phyloP scores from a whole-genome alignment of 495 filamentous ascomycete genomes.

The Tuber umbilicatum region DNA sequence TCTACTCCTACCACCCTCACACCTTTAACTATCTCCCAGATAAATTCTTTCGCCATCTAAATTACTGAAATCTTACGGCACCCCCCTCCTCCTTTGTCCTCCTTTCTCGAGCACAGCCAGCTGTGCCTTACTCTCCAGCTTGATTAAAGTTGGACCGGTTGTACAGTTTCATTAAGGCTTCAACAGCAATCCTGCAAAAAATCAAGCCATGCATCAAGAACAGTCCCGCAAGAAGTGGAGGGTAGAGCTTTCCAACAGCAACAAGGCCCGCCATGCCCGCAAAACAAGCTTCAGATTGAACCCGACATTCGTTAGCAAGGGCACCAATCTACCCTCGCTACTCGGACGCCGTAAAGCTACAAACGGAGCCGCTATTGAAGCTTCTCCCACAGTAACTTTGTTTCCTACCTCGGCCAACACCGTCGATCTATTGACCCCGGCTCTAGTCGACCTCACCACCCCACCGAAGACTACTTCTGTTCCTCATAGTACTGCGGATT shows the following conservation, averaged over 20 bases:
- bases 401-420: constrained; percentile 33
- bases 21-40: background rate
- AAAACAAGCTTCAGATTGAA: constrained; percentile 32
- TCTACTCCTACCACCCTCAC: background rate
- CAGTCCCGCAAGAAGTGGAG: constrained; percentile 35
- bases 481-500: constrained; percentile 31
- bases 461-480: constrained; percentile 32
- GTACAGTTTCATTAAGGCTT: background rate
- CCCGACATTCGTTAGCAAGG: constrained; percentile 25
- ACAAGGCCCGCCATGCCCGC: constrained; percentile 27
- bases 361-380: constrained; percentile 31
- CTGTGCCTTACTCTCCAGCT: background rate
- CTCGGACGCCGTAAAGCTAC: constrained; percentile 31
- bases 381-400: constrained; percentile 32
- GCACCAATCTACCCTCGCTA: constrained; percentile 25
- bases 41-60: background rate
- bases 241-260: constrained; percentile 30
- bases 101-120: background rate
- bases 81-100: constrained; percentile 12
- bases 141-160: background rate
- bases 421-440: constrained; percentile 32
- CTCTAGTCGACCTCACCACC: constrained; percentile 23
- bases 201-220: constrained; percentile 31
- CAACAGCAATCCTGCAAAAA: constrained; percentile 12
- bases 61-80: constrained; percentile 15